Conservation (phyloP, 768 basidiomycete genomes). For the Suillus sp. region DNA sequence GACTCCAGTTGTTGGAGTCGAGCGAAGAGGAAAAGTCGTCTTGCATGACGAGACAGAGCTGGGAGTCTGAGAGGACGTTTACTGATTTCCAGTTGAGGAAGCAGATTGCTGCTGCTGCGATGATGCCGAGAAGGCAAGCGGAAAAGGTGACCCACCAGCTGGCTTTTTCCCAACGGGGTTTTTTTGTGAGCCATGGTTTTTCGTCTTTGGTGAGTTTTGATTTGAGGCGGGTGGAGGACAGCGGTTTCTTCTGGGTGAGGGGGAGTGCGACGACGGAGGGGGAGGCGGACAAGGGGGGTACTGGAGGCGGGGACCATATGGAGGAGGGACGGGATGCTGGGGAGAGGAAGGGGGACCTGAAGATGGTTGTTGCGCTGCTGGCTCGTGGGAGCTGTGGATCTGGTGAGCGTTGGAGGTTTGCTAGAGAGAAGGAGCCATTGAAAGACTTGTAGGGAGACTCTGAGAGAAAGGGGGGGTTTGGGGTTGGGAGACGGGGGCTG, state of each 20-base stretch:
- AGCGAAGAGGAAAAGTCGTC: slow-evolving; percentile 51
- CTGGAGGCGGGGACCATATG: slow-evolving; percentile 59
- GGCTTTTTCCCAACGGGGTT: slow-evolving; percentile 31
- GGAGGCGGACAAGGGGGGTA: slow-evolving; percentile 31
- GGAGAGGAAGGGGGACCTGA: slow-evolving; percentile 70
- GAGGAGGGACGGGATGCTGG: slow-evolving; percentile 67
- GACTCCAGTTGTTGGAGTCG: slow-evolving; percentile 46
- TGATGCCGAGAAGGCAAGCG: slow-evolving; percentile 44
- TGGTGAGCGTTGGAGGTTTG: slow-evolving; percentile 34
- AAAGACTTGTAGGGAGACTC: slow-evolving; percentile 44
- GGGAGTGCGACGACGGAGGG: slow-evolving; percentile 36
- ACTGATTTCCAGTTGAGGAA: slow-evolving; percentile 47
- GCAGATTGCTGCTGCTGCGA: slow-evolving; percentile 43
- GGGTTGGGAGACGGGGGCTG: slow-evolving; percentile 34
- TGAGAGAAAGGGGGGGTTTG: slow-evolving; percentile 49
- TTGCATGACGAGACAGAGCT: slow-evolving; percentile 47
- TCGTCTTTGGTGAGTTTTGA: slow-evolving; percentile 50
- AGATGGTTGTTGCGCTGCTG: slow-evolving; percentile 46
- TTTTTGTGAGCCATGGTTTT: slow-evolving; percentile 49
- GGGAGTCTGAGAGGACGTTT: slow-evolving; percentile 34
- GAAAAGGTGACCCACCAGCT: slow-evolving; percentile 53
- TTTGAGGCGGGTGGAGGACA: slow-evolving; percentile 47
- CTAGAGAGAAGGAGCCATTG: slow-evolving; percentile 24
- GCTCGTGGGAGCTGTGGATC: slow-evolving; percentile 42
- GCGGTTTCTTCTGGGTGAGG: slow-evolving; percentile 38